Percentiles rank a stretch among this genome's conserved stretches.
Conservation (phyloP, 2,329 filamentous ascomycete genomes). For the Botrytis hyacinthi region DNA sequence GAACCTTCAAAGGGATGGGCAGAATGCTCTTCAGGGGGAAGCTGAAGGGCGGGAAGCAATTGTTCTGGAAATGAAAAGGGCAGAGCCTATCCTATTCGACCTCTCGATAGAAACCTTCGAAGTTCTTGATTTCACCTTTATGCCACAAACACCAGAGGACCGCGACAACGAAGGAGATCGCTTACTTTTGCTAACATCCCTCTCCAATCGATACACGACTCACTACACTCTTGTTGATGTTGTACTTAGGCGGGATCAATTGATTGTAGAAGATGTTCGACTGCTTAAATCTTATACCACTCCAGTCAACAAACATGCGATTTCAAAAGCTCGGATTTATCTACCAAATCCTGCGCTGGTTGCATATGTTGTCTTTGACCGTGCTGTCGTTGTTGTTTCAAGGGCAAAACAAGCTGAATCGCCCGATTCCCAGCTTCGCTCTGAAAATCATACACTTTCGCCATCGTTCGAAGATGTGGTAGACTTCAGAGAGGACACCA, state of each 20-base stretch:
- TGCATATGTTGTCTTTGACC: constrained; percentile 77
- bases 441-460: constrained; percentile 61
- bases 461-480: constrained; percentile 82
- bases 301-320: constrained; percentile 42
- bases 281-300: constrained; percentile 64
- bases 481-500: constrained; percentile 67
- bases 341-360: constrained; percentile 77
- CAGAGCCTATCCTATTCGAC: constrained; percentile 49
- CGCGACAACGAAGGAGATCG: constrained; percentile 53
- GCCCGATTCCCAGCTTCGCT: constrained; percentile 72
- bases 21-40: constrained; percentile 71
- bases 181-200: constrained; percentile 60
- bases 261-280: constrained; percentile 64
- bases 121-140: constrained; percentile 76
- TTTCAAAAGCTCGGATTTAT: constrained; percentile 63
- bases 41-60: constrained; percentile 67
- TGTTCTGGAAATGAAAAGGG: constrained; percentile 57
- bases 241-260: constrained; percentile 53
- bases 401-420: constrained; percentile 65
- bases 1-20: constrained; percentile 85
- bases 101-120: constrained; percentile 62
- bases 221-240: constrained; percentile 77
- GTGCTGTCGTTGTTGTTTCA: constrained; percentile 74
- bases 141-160: constrained; percentile 53
- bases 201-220: constrained; percentile 51